Conservation (phyloP, 495 filamentous ascomycete genomes). For the Penicillium egyptiacum region DNA sequence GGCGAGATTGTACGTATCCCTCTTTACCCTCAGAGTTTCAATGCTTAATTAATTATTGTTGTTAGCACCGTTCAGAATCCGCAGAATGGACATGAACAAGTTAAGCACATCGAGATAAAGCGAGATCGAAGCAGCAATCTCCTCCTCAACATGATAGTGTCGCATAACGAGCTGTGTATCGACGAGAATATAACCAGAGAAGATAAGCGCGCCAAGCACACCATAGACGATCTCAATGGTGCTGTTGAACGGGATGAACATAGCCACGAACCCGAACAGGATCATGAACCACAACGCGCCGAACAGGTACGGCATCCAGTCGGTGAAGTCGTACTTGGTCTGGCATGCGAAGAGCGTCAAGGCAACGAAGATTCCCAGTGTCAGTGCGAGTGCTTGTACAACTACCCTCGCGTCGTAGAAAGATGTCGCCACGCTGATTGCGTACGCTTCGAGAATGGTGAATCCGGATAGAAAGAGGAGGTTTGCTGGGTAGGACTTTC, state of each 20-base stretch:
- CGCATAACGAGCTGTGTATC: conserved; percentile 95
- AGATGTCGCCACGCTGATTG: conserved; percentile 84
- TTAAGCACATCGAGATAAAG: conserved; percentile 97
- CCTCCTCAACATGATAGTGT: conserved; percentile 96
- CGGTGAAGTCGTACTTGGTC: conserved; percentile 96
- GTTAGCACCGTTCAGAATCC: conserved; percentile 80
- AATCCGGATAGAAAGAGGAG: conserved; percentile 89
- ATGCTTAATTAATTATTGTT: conserved; percentile 64
- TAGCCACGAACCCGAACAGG: conserved; percentile 85
- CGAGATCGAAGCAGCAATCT: conserved; percentile 94
- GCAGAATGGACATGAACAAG: conserved; percentile 87
- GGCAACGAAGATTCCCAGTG: conserved; percentile 87
- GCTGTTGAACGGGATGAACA: conserved; percentile 77
- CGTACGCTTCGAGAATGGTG: conserved; percentile 91
- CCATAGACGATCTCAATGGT: conserved; percentile 82
- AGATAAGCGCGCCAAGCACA: conserved; percentile 77
- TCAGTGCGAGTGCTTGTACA: conserved; percentile 85
- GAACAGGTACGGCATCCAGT: conserved; percentile 94
- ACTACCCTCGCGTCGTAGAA: conserved; percentile 82
- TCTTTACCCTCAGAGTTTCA: background rate
- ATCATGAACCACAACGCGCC: conserved; percentile 86
- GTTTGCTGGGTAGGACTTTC: conserved; percentile 94
- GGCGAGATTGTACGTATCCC: background rate
- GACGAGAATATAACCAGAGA: conserved; percentile 90
- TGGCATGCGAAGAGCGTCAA: conserved; percentile 96